Conservation (phyloP, 768 basidiomycete genomes). For the Boletus rufocinnamomeus region DNA sequence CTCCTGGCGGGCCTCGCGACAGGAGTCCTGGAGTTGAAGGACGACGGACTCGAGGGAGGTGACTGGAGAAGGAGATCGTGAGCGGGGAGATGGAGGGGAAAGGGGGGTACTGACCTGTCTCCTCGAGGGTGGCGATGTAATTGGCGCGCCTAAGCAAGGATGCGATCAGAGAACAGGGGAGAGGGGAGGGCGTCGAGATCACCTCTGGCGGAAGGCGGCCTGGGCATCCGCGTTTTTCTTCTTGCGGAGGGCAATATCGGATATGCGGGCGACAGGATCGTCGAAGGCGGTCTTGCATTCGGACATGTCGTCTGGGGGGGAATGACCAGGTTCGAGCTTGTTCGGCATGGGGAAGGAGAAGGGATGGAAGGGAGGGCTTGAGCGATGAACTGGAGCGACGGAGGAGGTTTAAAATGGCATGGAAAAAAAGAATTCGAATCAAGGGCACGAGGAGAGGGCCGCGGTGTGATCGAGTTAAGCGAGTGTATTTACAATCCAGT, state of each 20-base stretch:
- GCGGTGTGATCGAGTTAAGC: slow-evolving; percentile 43
- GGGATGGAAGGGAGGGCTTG: slow-evolving; percentile 9
- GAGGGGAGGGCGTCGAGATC: slow-evolving; percentile 7
- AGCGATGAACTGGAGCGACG: slow-evolving; percentile 18
- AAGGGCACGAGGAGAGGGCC: slow-evolving; percentile 64
- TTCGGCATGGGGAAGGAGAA: slow-evolving; percentile 29
- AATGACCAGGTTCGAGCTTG: slow-evolving; percentile 29
- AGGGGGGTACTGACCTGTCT: slow-evolving; percentile 54
- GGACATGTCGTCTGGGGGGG: slow-evolving; percentile 39
- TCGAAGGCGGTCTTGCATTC: slow-evolving; percentile 40
- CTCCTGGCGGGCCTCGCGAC: slow-evolving; percentile 65
- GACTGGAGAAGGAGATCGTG: slow-evolving; percentile 45
- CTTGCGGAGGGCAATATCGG: slow-evolving; percentile 74
- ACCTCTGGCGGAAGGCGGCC: slow-evolving; percentile 76
- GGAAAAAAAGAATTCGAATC: slow-evolving; percentile 67
- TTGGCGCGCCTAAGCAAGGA: slow-evolving; percentile 57
- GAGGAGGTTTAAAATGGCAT: slow-evolving; percentile 57
- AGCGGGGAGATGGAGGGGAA: slow-evolving; percentile 6
- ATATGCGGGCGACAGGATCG: slow-evolving; percentile 44
- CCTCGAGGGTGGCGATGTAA: slow-evolving; percentile 86
- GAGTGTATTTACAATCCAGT: slow-evolving; percentile 41
- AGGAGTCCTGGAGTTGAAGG: slow-evolving; percentile 79
- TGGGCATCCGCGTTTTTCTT: slow-evolving; percentile 92
- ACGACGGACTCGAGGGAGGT: slow-evolving; percentile 86
- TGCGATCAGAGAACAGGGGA: slow-evolving; percentile 25